These are phyloP conservation scores for Nicotiana attenuata DNA, from an alignment of 257 asterid genomes.

Conservation along the genomic window DNA sequence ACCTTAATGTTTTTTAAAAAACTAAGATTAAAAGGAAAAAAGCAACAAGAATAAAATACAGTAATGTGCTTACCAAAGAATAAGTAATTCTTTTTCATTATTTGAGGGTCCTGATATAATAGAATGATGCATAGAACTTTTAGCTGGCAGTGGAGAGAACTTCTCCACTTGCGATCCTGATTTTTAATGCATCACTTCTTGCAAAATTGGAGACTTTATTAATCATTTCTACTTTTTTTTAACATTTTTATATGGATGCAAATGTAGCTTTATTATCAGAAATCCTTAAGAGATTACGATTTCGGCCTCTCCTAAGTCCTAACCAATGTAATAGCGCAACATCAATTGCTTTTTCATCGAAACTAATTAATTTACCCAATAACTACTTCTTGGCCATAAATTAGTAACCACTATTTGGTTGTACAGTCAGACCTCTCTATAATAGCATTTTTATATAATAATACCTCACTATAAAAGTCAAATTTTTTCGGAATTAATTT, in stretches of 20 bases:
- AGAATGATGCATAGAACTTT: not conserved
- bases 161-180: not conserved
- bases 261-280: not conserved
- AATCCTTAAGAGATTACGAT: not conserved
- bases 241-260: not conserved
- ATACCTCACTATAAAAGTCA: too few species aligned
- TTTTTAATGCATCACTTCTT: not conserved
- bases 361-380: too few species aligned
- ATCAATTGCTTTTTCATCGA: not conserved
- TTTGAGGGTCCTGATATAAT: not conserved
- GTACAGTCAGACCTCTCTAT: too few species aligned
- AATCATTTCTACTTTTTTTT: not conserved
- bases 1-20: not conserved
- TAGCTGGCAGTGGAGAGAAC: not conserved
- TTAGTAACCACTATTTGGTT: too few species aligned
- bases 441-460: too few species aligned
- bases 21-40: not conserved
- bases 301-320: not conserved
- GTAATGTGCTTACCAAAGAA: too few species aligned
- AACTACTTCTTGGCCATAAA: too few species aligned
- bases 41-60: not conserved
- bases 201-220: not conserved
- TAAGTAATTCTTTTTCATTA: not conserved
- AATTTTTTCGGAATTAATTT: too few species aligned
- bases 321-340: too few species aligned